Evolutionary conservation across 2,329 filamentous ascomycete genomes (phyloP).

Genomic region (Trichoderma simmonsii): DNA sequence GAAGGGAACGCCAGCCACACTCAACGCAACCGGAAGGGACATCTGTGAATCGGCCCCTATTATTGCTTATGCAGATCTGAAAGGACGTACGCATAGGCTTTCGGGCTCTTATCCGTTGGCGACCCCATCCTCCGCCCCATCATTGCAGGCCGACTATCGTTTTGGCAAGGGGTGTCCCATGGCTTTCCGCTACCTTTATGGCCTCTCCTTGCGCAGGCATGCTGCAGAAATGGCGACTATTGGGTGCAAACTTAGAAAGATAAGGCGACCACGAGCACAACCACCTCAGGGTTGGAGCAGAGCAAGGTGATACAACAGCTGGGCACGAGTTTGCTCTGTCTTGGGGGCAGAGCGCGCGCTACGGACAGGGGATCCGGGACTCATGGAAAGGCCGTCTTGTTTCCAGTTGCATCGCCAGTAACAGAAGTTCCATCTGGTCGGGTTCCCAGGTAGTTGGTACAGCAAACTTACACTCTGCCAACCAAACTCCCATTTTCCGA

Average conservation of each 20-base stretch:
- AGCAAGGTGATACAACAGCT: neutral
- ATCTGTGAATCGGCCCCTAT: neutral
- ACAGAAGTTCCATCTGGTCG: neutral
- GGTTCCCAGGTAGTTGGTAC: neutral
- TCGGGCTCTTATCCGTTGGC: neutral
- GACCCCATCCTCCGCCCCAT: neutral
- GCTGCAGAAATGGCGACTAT: neutral
- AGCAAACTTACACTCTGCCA: neutral
- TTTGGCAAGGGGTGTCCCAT: neutral
- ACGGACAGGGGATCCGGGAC: neutral
- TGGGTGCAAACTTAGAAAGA: neutral
- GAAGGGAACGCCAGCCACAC: neutral
- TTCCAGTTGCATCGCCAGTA: neutral
- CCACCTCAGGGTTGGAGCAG: neutral
- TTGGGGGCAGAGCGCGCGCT: neutral
- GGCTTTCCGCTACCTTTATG: neutral
- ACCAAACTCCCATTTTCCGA: neutral
- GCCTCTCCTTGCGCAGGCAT: neutral
- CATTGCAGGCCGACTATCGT: neutral
- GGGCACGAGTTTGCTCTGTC: neutral
- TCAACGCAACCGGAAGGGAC: neutral
- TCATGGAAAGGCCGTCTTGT: neutral
- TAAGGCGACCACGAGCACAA: neutral
- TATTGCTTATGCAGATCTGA: slow-evolving; percentile 5
- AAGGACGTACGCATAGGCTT: neutral